Percentiles rank a stretch among this genome's conserved stretches.
These are phyloP conservation scores for Tricholoma matsutake DNA, from an alignment of 768 basidiomycete genomes.

Conservation along the genomic window DNA sequence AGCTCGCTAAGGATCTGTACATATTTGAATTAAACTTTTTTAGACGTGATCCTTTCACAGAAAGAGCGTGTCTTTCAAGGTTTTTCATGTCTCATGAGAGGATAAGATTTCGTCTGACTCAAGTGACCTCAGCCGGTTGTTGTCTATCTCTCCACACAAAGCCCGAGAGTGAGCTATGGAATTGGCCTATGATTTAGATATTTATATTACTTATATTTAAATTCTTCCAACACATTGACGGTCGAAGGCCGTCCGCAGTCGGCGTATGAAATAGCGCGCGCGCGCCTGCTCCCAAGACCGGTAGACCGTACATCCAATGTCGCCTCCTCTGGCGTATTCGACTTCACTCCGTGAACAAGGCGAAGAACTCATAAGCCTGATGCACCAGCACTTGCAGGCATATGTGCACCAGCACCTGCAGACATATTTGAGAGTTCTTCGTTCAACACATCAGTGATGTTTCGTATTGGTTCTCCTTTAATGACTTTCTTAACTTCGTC, in stretches of 20 bases:
- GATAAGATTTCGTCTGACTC: too few species aligned
- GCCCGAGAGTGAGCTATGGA: background rate
- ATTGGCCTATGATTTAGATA: background rate
- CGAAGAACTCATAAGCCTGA: background rate
- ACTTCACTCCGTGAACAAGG: background rate
- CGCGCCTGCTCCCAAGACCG: background rate
- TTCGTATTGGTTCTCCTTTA: conserved; percentile 76
- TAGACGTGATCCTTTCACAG: too few species aligned
- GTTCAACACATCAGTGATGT: conserved; percentile 61
- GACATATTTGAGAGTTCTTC: conserved; percentile 45
- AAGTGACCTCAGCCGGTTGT: too few species aligned
- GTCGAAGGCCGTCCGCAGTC: background rate
- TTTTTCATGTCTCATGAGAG: too few species aligned
- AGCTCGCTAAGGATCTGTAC: too few species aligned
- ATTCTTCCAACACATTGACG: background rate
- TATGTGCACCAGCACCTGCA: conserved; percentile 20
- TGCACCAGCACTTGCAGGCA: conserved; percentile 17
- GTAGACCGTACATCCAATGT: background rate
- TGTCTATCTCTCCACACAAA: background rate
- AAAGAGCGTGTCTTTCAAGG: too few species aligned
- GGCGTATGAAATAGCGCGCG: background rate
- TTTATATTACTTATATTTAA: background rate
- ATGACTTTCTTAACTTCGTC: conserved; percentile 87
- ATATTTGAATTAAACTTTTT: too few species aligned
- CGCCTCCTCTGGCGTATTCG: background rate